Percentiles rank a stretch among this genome's conserved stretches.
These are phyloP conservation scores for Solanum phureja DNA, from an alignment of 257 asterid species.

Conservation along the genomic window DNA sequence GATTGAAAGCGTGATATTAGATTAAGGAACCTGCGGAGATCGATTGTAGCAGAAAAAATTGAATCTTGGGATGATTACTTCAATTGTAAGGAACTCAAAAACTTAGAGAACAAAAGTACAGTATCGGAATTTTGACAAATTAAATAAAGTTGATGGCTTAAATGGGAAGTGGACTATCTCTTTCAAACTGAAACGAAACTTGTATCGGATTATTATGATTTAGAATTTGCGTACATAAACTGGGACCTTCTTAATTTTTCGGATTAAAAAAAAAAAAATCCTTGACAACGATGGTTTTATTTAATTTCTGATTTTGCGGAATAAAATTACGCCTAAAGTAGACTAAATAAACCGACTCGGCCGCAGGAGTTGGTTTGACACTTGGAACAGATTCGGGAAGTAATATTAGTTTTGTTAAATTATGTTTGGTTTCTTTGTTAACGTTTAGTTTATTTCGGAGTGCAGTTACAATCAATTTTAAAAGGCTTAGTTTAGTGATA, in stretches of 20 bases:
- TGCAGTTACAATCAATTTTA: too few relatives aligned
- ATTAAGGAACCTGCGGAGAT: slow-evolving; percentile 35
- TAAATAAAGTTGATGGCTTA: background rate
- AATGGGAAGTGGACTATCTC: background rate
- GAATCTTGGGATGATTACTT: slow-evolving; percentile 19
- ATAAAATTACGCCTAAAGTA: background rate
- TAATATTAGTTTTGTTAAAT: too few relatives aligned
- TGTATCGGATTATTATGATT: background rate
- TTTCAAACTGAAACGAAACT: background rate
- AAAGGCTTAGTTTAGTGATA: too few relatives aligned
- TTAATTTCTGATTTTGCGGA: background rate
- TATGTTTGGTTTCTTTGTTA: too few relatives aligned
- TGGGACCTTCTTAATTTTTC: background rate
- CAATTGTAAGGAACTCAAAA: slow-evolving; percentile 24
- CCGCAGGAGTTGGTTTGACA: background rate
- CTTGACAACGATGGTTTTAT: background rate
- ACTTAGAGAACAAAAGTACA: slow-evolving; percentile 14
- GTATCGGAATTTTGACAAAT: background rate
- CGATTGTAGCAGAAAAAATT: slow-evolving; percentile 25
- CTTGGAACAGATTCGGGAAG: background rate
- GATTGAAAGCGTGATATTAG: background rate
- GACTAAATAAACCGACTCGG: background rate
- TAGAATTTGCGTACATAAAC: background rate
- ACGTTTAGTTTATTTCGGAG: too few relatives aligned
- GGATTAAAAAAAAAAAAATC: background rate